Evolutionary conservation across 805 yeast genomes (phyloP).

Genomic region (Ogataea wickerhamii): DNA sequence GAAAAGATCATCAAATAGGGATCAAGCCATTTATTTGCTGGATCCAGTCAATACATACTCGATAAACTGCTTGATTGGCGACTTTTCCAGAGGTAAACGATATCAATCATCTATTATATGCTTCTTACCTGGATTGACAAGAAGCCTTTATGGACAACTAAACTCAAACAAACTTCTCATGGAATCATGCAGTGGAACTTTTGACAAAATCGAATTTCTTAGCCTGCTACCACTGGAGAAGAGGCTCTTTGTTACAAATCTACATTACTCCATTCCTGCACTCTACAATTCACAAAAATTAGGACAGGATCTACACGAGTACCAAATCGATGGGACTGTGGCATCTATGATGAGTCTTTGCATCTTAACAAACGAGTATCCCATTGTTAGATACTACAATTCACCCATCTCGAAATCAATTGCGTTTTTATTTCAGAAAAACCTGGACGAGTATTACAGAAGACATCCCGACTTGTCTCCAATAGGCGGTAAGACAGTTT

Average conservation of each 20-base stretch:
- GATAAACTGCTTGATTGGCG: constrained; percentile 74
- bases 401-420: constrained; percentile 50
- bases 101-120: constrained; percentile 73
- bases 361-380: constrained; percentile 81
- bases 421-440: constrained; percentile 67
- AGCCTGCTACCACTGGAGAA: constrained; percentile 65
- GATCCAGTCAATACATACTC: constrained; percentile 61
- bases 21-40: constrained; percentile 74
- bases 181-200: constrained; percentile 18
- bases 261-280: constrained; percentile 58
- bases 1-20: constrained; percentile 27
- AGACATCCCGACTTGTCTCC: constrained; percentile 63
- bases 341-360: constrained; percentile 66
- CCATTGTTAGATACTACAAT: constrained; percentile 72
- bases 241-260: constrained; percentile 66
- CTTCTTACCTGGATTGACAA: constrained; percentile 58
- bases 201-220: constrained; percentile 37
- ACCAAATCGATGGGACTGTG: constrained; percentile 58
- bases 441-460: constrained; percentile 73
- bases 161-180: constrained; percentile 17
- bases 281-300: constrained; percentile 67
- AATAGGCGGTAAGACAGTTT: constrained; percentile 45
- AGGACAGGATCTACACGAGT: constrained; percentile 58
- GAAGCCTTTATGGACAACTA: constrained; percentile 8
- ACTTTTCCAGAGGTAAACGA: constrained; percentile 63